phyloP scores from a whole-genome alignment of 2,329 filamentous ascomycete genomes.

The Dactylellina parvicollis region DNA sequence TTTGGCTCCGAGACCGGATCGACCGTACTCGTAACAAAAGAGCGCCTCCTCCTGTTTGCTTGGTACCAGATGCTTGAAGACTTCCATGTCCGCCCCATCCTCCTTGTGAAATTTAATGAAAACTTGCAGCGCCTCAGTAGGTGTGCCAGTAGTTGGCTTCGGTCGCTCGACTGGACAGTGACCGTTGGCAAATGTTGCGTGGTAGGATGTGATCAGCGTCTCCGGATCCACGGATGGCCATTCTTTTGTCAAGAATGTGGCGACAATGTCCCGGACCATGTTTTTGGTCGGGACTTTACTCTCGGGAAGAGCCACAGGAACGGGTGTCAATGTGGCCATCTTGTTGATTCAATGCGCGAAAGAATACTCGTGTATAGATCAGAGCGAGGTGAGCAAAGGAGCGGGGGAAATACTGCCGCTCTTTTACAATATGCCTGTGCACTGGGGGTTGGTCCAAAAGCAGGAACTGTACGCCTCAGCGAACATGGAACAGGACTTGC shows the following conservation, averaged over 20 bases:
- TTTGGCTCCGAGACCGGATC: conserved; percentile 52
- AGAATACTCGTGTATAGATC: conserved; percentile 1
- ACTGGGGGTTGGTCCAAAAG: too few relatives aligned
- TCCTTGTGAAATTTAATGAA: conserved; percentile 24
- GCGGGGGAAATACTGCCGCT: too few relatives aligned
- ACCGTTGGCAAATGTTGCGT: conserved; percentile 50
- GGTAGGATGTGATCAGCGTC: conserved; percentile 42
- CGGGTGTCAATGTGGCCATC: conserved; percentile 38
- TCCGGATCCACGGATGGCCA: conserved; percentile 55
- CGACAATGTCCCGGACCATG: conserved; percentile 48
- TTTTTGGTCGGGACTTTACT: conserved; percentile 40
- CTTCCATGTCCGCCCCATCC: conserved; percentile 21
- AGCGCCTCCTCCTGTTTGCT: conserved; percentile 55
- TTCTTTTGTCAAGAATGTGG: conserved; percentile 52
- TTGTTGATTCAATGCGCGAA: conserved; percentile 18
- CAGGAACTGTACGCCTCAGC: too few relatives aligned
- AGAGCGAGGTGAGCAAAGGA: neutral
- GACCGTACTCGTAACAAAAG: conserved; percentile 55
- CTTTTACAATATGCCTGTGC: too few relatives aligned
- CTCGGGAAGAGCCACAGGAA: conserved; percentile 48
- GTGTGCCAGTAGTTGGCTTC: conserved; percentile 13
- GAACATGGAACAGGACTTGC: too few relatives aligned
- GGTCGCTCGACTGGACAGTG: conserved; percentile 55
- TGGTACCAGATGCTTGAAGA: conserved; percentile 54
- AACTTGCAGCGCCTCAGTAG: conserved; percentile 43